These are phyloP conservation scores for Podaxis sp. DNA, from an alignment of 768 basidiomycete species.

Conservation along the genomic window DNA sequence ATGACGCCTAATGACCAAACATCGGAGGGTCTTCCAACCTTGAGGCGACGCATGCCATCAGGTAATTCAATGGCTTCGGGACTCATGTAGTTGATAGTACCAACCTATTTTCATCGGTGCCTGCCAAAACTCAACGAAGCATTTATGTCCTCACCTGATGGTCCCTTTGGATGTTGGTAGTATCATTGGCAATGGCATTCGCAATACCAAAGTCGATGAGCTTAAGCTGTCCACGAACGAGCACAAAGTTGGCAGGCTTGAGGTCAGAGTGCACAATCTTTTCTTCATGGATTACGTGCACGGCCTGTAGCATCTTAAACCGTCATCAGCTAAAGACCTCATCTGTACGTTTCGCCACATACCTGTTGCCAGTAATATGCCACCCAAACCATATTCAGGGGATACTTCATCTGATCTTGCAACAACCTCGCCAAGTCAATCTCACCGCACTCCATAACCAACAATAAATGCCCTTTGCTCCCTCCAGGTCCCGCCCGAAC, in stretches of 20 bases:
- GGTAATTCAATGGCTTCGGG: constrained; percentile 93
- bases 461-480: constrained; percentile 70
- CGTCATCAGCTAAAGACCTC: not conserved
- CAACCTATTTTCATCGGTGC: constrained; percentile 56
- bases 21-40: constrained; percentile 94
- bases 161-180: constrained; percentile 96
- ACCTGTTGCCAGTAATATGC: constrained; percentile 98
- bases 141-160: constrained; percentile 63
- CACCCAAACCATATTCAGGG: constrained; percentile 91
- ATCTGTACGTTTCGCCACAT: constrained; percentile 20
- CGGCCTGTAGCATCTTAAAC: constrained; percentile 91
- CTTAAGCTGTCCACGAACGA: constrained; percentile 93
- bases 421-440: constrained; percentile 85
- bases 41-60: constrained; percentile 84
- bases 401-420: constrained; percentile 80
- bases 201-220: constrained; percentile 99
- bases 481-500: constrained; percentile 71
- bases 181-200: constrained; percentile 97
- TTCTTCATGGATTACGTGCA: constrained; percentile 97
- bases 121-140: not conserved
- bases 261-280: constrained; percentile 99
- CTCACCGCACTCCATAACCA: constrained; percentile 98
- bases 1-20: constrained; percentile 99
- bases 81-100: constrained; percentile 98
- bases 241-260: constrained; percentile 97